These are phyloP conservation scores for Rhinocladiella similis DNA, from an alignment of 2,329 filamentous ascomycete species.

Conservation along the genomic window DNA sequence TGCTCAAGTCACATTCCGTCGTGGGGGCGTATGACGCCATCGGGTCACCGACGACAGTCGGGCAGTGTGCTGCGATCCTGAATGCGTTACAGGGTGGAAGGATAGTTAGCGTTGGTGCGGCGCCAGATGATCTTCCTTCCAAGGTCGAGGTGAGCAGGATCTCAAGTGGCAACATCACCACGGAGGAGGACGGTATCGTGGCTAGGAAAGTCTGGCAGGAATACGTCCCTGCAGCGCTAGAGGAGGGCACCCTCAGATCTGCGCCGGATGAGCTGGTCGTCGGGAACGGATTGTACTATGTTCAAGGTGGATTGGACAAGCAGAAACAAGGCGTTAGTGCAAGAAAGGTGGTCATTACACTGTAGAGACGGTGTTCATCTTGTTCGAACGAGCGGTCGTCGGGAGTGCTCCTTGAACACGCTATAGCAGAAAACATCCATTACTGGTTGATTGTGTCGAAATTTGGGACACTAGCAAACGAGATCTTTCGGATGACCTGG, in stretches of 20 bases:
- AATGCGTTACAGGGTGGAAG: conserved; percentile 5
- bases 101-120: conserved; percentile 4
- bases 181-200: conserved; percentile 7
- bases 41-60: neutral
- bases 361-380: neutral
- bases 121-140: conserved; percentile 2
- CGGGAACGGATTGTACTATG: conserved; percentile 42
- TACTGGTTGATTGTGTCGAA: no score
- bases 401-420: no score
- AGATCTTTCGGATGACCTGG: no score
- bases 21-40: conserved; percentile 17
- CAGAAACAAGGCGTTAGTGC: conserved; percentile 43
- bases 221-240: conserved; percentile 34
- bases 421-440: no score
- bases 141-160: conserved; percentile 8
- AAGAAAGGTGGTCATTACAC: conserved; percentile 42
- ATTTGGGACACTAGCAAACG: no score
- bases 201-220: conserved; percentile 9
- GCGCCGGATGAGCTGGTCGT: conserved; percentile 43
- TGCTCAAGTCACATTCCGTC: conserved; percentile 5
- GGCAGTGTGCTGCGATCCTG: conserved; percentile 2
- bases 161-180: conserved; percentile 5
- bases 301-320: conserved; percentile 43
- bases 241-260: conserved; percentile 36
- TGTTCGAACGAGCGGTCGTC: no score